phyloP scores from a whole-genome alignment of 1,284 basidiomycete species.

The Irpex sp. region DNA sequence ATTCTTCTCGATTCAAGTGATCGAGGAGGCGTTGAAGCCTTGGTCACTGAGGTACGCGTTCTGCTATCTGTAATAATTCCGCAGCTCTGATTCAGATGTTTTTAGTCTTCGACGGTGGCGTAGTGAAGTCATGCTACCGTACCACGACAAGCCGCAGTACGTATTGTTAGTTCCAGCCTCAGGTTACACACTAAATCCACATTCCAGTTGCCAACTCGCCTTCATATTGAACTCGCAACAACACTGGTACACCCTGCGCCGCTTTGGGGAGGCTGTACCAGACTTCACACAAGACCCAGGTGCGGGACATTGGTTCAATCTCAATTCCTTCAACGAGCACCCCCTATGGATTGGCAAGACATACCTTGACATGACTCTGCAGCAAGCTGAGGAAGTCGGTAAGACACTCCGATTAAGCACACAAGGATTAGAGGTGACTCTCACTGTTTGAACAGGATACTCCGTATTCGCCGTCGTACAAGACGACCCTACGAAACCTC shows the following conservation, averaged over 20 bases:
- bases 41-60: constrained; percentile 73
- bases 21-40: constrained; percentile 78
- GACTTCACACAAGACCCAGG: constrained; percentile 40
- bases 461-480: constrained; percentile 82
- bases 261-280: constrained; percentile 61
- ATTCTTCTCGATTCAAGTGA: constrained; percentile 84
- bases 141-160: constrained; percentile 79
- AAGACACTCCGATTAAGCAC: constrained; percentile 6
- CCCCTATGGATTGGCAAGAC: constrained; percentile 85
- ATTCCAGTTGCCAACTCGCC: constrained; percentile 70
- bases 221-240: constrained; percentile 87
- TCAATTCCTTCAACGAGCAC: constrained; percentile 72
- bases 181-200: neutral
- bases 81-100: neutral
- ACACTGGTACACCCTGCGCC: constrained; percentile 88
- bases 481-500: constrained; percentile 39
- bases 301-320: constrained; percentile 83
- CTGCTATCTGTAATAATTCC: neutral
- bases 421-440: neutral
- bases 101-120: constrained; percentile 76
- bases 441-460: constrained; percentile 56
- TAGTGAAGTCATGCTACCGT: constrained; percentile 74
- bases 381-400: constrained; percentile 86
- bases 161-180: constrained; percentile 19
- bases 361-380: constrained; percentile 83